Evolutionary conservation across 2,329 filamentous ascomycete genomes (phyloP).

Genomic region (Aspergillus ochraceus): DNA sequence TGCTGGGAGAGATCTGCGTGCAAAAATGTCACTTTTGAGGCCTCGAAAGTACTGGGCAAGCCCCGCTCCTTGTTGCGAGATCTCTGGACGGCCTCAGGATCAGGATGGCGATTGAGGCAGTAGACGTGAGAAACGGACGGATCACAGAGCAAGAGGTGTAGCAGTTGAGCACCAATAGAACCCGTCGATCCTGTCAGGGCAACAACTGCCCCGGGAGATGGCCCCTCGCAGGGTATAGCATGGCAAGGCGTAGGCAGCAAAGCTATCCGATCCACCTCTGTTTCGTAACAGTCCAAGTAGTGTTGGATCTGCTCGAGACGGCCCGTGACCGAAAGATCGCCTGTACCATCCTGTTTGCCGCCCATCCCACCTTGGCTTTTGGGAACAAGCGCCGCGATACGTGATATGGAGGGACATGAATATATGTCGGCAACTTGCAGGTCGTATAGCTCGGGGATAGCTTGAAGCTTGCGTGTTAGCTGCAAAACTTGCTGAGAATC

Average conservation of each 20-base stretch:
- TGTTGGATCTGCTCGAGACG: neutral
- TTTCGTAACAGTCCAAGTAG: neutral
- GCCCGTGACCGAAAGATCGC: neutral
- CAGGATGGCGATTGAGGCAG: constrained; percentile 18
- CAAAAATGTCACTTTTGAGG: neutral
- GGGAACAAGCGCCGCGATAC: neutral
- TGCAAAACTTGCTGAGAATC: constrained; percentile 14
- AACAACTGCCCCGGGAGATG: neutral
- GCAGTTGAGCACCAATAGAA: constrained; percentile 19
- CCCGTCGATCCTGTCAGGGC: constrained; percentile 24
- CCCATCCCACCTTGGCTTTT: neutral
- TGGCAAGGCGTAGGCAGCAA: neutral
- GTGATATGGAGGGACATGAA: neutral
- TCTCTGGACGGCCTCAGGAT: neutral
- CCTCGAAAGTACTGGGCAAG: neutral
- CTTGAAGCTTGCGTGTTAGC: constrained; percentile 2
- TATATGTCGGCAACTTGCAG: neutral
- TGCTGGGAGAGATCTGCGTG: neutral
- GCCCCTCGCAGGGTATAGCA: neutral
- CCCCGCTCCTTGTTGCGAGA: neutral
- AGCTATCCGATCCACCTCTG: neutral
- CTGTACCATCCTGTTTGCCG: neutral
- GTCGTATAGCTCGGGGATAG: neutral
- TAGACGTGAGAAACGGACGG: constrained; percentile 15
- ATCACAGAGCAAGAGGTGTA: constrained; percentile 11